Evolutionary conservation across 2,329 filamentous ascomycete species (phyloP), one percentile per base, ranked within the genome.

Genomic region (Aaosphaeria arxii): DNA sequence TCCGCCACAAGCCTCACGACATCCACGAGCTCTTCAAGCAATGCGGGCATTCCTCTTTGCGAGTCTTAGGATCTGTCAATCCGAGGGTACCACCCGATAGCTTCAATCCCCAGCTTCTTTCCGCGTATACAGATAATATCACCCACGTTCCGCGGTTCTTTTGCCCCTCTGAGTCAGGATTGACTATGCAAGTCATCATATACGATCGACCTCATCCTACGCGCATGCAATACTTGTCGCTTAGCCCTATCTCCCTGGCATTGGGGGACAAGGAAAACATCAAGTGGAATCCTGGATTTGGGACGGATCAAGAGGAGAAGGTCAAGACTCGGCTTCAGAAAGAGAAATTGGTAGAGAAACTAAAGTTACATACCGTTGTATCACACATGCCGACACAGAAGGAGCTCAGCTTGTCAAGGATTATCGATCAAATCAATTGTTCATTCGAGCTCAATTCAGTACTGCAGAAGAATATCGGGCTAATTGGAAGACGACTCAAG

Each of bases 361-460:
- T 97, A 43, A 90, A 87, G 63, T 79, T 90, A 54, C 95, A 99
- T 69, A 92, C 88, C 2, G 90, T 99, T 4, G 77, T 88, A 46
- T 85, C 85, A 56, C 88, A 88, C 63, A 74, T 82, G 3, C 83
- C 86, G 2, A 94, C 92, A 1, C 82, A 85, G 50, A 92, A 96
- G 61, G 94, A 99, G 67, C 81, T 84, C 52, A 87, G 88, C 1
- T 76, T 99, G 30, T 81, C 86, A 4, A 84, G 83, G 48, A 91
- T 97, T 49, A 82, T 96, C 56, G 90, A 91, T 59, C 92, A 97
- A 72, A 87, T 97, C 67, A 99, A 99, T 64, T 99, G 94, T 79
- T 90, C 91, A 0, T 91, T 86, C 75, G 95, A 99, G 70, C 79
- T 99, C 48, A 87, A 94, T 53, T 80, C 85, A 57, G 77, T 96